phyloP scores from a whole-genome alignment of 2,329 filamentous ascomycete genomes.

The Aspergillus pseudonomiae region DNA sequence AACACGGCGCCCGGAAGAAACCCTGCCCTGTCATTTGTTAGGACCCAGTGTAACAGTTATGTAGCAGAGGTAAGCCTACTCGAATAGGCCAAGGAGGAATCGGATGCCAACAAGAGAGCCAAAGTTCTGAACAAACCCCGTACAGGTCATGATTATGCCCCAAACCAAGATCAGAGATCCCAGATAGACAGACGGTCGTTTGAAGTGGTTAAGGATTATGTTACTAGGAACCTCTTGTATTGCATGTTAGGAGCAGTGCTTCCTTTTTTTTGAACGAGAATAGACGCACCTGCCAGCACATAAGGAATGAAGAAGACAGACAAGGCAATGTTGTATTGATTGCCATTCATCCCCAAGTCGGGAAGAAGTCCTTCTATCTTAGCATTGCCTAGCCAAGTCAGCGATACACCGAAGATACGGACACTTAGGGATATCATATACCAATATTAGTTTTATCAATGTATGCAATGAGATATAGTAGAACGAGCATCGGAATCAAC shows the following conservation, averaged over 20 bases:
- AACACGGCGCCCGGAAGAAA: constrained; percentile 71
- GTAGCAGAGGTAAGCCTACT: constrained; percentile 20
- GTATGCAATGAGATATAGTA: constrained; percentile 22
- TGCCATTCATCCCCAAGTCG: constrained; percentile 62
- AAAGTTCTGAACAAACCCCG: constrained; percentile 22
- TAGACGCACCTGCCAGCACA: constrained; percentile 68
- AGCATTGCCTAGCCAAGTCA: constrained; percentile 51
- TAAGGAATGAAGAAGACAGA: constrained; percentile 85
- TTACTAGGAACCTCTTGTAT: constrained; percentile 31
- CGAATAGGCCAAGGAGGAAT: constrained; percentile 24
- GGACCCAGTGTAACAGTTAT: not conserved
- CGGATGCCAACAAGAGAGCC: constrained; percentile 18
- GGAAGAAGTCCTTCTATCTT: constrained; percentile 56
- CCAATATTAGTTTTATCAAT: constrained; percentile 25
- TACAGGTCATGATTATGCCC: constrained; percentile 23
- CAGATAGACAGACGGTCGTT: constrained; percentile 48
- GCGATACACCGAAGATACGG: not conserved
- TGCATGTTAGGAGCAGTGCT: not conserved
- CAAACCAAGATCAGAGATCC: constrained; percentile 36
- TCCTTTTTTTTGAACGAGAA: constrained; percentile 16
- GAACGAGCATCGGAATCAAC: constrained; percentile 21
- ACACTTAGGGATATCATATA: not conserved
- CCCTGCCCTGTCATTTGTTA: constrained; percentile 33
- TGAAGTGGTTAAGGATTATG: constrained; percentile 30
- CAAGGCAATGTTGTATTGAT: constrained; percentile 71